Evolutionary conservation across 1,284 basidiomycete genomes (phyloP), one percentile per base, ranked within the genome.

Genomic region (Irpex lacteus): DNA sequence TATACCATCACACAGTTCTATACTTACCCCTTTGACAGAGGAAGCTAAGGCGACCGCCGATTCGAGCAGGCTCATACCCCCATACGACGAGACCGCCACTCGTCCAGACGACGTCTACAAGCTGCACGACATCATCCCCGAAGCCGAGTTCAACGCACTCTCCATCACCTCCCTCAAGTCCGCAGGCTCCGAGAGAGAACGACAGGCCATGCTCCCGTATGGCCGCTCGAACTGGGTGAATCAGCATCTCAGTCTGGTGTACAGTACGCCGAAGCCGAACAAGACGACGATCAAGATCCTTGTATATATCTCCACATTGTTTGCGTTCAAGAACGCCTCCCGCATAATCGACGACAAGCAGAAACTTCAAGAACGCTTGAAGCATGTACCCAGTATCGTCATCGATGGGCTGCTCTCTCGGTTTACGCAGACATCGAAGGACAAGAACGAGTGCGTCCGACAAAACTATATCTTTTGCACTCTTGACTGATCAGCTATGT

Each of bases 291-390:
- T 90, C 60, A 91, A 89, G 77, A 84, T 91, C 49, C 69, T 95
- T 18, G 78, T 90, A 64, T 96, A 95, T 76, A 87, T 96, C 66
- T 87, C 94, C 0, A 79, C 85, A 11, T 86, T 98, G 80, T 78
- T 95, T 61, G 80, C 82, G 0, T 92, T 96, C 77, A 84, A 85
- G 60, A 81, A 81, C 61, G 75, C 82, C 0, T 78, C 80, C 9
- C 59, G 70, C 57, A 78, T 78, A 65, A 75, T 80, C 68, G 72
- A 85, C 66, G 77, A 85, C 67, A 83, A 85, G 70, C 79, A 82
- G 34, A 76, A 78, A 32, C 63, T 90, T 19, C 77, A 82, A 60
- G 82, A 86, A 59, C 85, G 85, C 67, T 78, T 94, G 66, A 72
- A 80, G 1, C 75, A 78, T 4, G 80, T 92, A 2, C 91, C 94